Evolutionary conservation across 345 rosid species (phyloP), one percentile per base, ranked within the genome.

Genomic region (Linum trigynum): DNA sequence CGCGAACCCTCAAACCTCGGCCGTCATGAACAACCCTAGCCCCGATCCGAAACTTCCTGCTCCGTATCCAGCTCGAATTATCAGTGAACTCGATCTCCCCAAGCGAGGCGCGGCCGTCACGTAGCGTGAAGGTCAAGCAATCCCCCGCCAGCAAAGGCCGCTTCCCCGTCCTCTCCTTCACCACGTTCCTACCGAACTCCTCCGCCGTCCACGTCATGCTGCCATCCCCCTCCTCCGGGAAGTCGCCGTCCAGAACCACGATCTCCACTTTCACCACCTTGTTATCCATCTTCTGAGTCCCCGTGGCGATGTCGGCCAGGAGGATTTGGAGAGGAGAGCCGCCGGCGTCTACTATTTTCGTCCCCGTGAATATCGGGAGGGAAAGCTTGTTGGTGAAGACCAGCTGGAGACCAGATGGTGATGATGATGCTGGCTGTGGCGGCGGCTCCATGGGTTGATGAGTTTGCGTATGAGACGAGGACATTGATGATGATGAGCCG

Each of bases 111-210:
- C 67, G 43, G 12, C 87, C 96, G 32, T 88, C 87, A 62, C 90
- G 75, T 40, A 84, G 37, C 15, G 80, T 83, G 39, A 84, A 71
- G 5, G 67, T 77, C 39, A 82, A 71, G 32, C 64, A 62, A 51
- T 88, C 98, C 50, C 98, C 98, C 36, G 98, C 73, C 5, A 92
- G 87, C 72, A 92, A 77, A 11, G 98, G 98, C n/a, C 98, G 72
- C 69, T 84, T 90, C 4, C 98, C 98, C 0, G 74, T 63, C 64
- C 98, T 85, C 80, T 90, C 95, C 78, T 71, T 90, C 53, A 86
- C 77, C 1, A 92, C 78, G 16, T 72, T 80, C 40, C 66, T 67
- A 1, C 85, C 84, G 41, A 88, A 92, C 32, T 85, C 96, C 41
- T 84, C 81, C 16, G 74, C 77, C 0, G 72, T 90, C 98, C 98